phyloP scores from a whole-genome alignment of 257 asterid genomes.

The Lycium barbarum region DNA sequence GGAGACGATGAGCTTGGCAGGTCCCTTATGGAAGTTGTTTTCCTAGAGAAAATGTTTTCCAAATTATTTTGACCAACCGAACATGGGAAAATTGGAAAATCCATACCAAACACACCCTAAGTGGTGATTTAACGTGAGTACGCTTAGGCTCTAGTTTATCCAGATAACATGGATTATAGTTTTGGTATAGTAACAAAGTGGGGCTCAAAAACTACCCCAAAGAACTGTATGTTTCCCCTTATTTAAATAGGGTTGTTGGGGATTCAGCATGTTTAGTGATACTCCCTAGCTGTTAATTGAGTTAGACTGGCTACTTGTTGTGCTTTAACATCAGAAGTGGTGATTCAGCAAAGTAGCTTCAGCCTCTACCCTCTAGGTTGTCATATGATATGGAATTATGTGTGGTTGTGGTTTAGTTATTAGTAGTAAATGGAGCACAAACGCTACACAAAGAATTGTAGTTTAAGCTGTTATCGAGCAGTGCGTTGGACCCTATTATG shows the following conservation, averaged over 20 bases:
- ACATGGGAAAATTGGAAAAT: no score
- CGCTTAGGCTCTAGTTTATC: slow-evolving; percentile 7
- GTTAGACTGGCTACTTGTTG: neutral
- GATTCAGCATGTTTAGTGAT: neutral
- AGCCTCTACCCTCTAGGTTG: neutral
- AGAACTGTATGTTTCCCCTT: neutral
- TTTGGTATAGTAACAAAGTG: neutral
- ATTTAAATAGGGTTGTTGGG: neutral
- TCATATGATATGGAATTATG: neutral
- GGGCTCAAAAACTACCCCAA: neutral
- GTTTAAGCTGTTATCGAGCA: neutral
- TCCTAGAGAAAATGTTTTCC: no score
- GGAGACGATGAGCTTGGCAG: no score
- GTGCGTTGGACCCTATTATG: neutral
- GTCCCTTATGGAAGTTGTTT: no score
- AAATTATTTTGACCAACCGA: no score
- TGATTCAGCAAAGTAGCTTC: neutral
- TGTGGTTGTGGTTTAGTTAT: slow-evolving; percentile 9
- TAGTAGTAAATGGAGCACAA: slow-evolving; percentile 3
- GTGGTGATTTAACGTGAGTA: neutral
- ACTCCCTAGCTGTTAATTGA: neutral
- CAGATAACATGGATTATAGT: neutral
- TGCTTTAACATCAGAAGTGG: slow-evolving; percentile 1
- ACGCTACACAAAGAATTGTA: neutral
- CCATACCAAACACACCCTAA: no score